Conservation (phyloP, 331 rosid genomes). For the Rosa hybrid region DNA sequence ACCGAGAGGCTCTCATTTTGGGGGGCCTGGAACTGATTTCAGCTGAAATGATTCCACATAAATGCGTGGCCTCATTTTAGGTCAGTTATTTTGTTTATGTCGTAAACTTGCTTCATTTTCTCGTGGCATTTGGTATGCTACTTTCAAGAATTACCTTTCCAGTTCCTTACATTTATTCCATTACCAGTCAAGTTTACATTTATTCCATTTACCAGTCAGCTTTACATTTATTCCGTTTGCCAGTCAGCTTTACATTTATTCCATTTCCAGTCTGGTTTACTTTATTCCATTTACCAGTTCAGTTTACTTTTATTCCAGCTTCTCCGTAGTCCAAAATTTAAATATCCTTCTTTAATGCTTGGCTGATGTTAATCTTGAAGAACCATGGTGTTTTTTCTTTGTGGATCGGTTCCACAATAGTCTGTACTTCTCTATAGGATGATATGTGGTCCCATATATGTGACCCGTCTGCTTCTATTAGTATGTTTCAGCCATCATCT, state of each 20-base stretch:
- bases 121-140: slow-evolving; percentile 61
- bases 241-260: slow-evolving; percentile 21
- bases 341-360: slow-evolving; percentile 2
- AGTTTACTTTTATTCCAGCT: slow-evolving; percentile 8
- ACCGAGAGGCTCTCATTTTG: slow-evolving; percentile 68
- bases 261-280: slow-evolving; percentile 19
- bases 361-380: slow-evolving; percentile 14
- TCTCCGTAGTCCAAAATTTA: background rate
- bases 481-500: background rate
- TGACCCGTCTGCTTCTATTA: background rate
- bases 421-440: slow-evolving; percentile 8
- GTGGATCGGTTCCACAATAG: slow-evolving; percentile 24
- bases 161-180: slow-evolving; percentile 38
- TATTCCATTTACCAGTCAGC: slow-evolving; percentile 25
- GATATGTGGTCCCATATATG: slow-evolving; percentile 14
- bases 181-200: slow-evolving; percentile 27
- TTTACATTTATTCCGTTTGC: slow-evolving; percentile 18
- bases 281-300: slow-evolving; percentile 22
- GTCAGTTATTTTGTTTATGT: slow-evolving; percentile 68
- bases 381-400: slow-evolving; percentile 6
- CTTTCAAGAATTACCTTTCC: slow-evolving; percentile 45
- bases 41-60: slow-evolving; percentile 76
- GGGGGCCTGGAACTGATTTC: slow-evolving; percentile 73
- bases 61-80: slow-evolving; percentile 75
- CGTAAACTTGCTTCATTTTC: slow-evolving; percentile 48